phyloP scores from a whole-genome alignment of 1,139 yeast genomes.

The Kluyveromyces marxianus region DNA sequence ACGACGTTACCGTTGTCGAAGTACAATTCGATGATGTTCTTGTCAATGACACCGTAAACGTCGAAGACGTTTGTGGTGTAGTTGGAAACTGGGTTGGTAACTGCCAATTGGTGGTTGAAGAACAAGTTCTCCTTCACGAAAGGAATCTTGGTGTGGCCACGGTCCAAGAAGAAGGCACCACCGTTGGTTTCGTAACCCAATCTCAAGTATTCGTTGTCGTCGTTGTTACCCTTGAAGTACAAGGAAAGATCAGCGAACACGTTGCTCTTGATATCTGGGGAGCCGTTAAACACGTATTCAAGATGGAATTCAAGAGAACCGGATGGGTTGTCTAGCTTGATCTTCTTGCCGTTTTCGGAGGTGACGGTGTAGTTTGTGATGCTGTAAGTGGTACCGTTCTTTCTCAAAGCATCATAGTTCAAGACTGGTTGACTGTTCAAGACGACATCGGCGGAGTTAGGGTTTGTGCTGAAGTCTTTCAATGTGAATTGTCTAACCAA shows the following conservation, averaged over 20 bases:
- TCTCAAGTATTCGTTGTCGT: slow-evolving; percentile 15
- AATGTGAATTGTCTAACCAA: slow-evolving; percentile 29
- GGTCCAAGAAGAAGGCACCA: slow-evolving; percentile 19
- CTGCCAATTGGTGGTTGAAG: slow-evolving; percentile 12
- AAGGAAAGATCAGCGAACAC: slow-evolving; percentile 14
- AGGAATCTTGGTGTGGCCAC: slow-evolving; percentile 16
- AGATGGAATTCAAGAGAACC: slow-evolving; percentile 13
- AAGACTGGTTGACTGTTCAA: slow-evolving; percentile 24
- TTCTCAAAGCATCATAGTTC: slow-evolving; percentile 5
- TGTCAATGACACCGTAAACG: slow-evolving; percentile 28
- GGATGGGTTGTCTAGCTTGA: background rate
- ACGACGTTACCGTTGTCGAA: slow-evolving; percentile 26
- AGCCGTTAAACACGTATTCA: slow-evolving; percentile 13
- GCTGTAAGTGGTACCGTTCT: background rate
- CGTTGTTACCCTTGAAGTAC: slow-evolving; percentile 12
- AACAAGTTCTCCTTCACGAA: slow-evolving; percentile 18
- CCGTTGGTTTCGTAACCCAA: slow-evolving; percentile 19
- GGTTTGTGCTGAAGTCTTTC: slow-evolving; percentile 21
- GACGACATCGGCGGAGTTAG: slow-evolving; percentile 18
- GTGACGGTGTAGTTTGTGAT: background rate
- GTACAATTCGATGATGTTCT: slow-evolving; percentile 27
- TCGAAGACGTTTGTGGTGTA: slow-evolving; percentile 11
- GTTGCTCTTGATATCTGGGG: slow-evolving; percentile 8
- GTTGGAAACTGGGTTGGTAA: slow-evolving; percentile 3
- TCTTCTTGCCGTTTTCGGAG: background rate